phyloP scores from a whole-genome alignment of 805 yeast genomes.

The Teunomyces gatunensis region DNA sequence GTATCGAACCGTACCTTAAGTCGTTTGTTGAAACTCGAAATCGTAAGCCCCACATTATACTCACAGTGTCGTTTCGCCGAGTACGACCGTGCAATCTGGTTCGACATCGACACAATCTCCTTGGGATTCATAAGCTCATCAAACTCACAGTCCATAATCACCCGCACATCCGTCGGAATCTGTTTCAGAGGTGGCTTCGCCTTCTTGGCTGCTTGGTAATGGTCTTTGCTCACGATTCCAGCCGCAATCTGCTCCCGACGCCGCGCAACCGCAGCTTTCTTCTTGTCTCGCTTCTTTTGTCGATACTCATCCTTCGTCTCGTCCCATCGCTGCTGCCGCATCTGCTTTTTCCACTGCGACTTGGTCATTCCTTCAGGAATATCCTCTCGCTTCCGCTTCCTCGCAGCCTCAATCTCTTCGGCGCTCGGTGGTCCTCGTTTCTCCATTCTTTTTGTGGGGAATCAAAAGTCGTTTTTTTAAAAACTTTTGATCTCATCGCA shows the following conservation, averaged over 20 bases:
- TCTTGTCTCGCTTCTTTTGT: conserved; percentile 54
- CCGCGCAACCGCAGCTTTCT: conserved; percentile 34
- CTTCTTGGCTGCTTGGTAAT: conserved; percentile 25
- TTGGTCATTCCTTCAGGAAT: conserved; percentile 88
- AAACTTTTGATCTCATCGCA: conserved; percentile 1
- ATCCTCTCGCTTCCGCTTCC: conserved; percentile 9
- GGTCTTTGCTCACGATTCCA: conserved; percentile 25
- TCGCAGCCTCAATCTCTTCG: conserved; percentile 13
- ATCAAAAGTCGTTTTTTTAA: too few species aligned
- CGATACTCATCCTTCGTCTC: conserved; percentile 61
- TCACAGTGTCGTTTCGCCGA: conserved; percentile 67
- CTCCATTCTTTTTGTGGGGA: background rate
- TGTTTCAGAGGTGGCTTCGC: conserved; percentile 46
- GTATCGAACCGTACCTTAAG: conserved; percentile 68
- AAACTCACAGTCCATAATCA: conserved; percentile 86
- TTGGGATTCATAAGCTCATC: conserved; percentile 85
- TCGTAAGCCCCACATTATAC: conserved; percentile 54
- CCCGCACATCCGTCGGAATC: conserved; percentile 44
- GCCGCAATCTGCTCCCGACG: conserved; percentile 16
- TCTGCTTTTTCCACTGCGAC: conserved; percentile 75
- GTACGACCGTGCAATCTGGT: conserved; percentile 80
- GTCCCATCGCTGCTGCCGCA: conserved; percentile 58
- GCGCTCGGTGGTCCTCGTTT: conserved; percentile 10
- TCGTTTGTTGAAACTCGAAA: conserved; percentile 65
- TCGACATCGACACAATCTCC: conserved; percentile 64